phyloP scores from a whole-genome alignment of 768 basidiomycete genomes.

The Collybiopsis confluens region DNA sequence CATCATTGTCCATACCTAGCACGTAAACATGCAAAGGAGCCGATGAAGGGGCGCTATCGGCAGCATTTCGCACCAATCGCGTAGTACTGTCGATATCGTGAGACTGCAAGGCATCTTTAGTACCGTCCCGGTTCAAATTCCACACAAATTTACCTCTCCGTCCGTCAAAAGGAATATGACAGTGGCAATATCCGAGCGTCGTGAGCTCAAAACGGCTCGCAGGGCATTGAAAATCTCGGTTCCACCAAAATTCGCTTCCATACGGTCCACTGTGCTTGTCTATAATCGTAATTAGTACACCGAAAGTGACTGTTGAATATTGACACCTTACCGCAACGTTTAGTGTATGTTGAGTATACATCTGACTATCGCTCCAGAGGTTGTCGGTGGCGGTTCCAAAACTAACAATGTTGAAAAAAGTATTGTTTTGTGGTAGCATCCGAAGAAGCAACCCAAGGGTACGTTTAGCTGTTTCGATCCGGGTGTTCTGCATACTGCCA shows the following conservation, averaged over 20 bases:
- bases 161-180: constrained; percentile 58
- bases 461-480: constrained; percentile 44
- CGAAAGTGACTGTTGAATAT: not conserved
- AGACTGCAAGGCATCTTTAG: constrained; percentile 13
- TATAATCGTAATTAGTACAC: constrained; percentile 13
- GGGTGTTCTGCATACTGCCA: constrained; percentile 42
- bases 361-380: constrained; percentile 32
- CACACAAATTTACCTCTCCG: constrained; percentile 32
- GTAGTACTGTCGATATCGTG: constrained; percentile 17
- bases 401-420: constrained; percentile 54
- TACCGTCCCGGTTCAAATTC: no score
- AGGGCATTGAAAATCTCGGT: constrained; percentile 48
- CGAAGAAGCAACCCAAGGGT: constrained; percentile 44
- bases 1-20: constrained; percentile 19
- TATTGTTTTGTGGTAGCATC: constrained; percentile 37
- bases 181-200: constrained; percentile 33
- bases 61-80: constrained; percentile 23
- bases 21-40: constrained; percentile 48
- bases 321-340: constrained; percentile 29
- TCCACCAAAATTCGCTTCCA: constrained; percentile 44
- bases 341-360: constrained; percentile 29
- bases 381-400: constrained; percentile 32
- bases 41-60: constrained; percentile 21
- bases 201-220: constrained; percentile 28
- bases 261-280: constrained; percentile 33